Base-by-base conservation (phyloP, 352 stramenopile species). In the Phytophthora ramorum region DNA sequence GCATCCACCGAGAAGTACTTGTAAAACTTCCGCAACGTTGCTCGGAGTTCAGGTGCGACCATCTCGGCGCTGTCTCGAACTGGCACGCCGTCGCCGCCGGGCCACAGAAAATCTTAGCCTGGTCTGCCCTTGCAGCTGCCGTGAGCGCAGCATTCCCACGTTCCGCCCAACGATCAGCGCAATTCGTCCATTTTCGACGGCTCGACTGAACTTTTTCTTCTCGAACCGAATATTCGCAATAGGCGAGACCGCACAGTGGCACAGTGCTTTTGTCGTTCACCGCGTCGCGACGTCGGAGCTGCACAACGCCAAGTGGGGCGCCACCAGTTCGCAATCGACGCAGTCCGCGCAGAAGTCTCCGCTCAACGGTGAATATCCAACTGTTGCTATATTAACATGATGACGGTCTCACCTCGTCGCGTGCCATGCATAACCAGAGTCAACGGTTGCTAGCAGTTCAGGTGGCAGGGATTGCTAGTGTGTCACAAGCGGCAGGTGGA, bases 281-380 rank as follows among this genome's bases (percentile, higher is more conserved):
- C 51, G 55, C 50, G 37, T 69, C 67, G 62, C 56, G 32, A 63
- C 62, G 34, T 71, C 38, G 50, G 37, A 32, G 14, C 34, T 53
- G 41, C 50, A 16, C 12, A n/a, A 32, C 13, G 1, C 43, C 38
- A 45, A 45, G 9, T n/a, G 24, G 10, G 19, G 45, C 63, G 52
- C 48, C 62, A 50, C 40, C 67, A 75, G 28, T 75, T 75, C 35
- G 57, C 63, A 75, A 72, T 75, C 56, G 46, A 64, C 68, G 19
- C 59, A 28, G 58, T 16, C 16, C 34, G 4, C 40, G 44, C 17
- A 24, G 58, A 65, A 69, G 53, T 66, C 59, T 65, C 52, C 41
- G 28, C 22, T 58, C 12, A 54, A 46, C 32, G 26, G 16, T 26
- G n/a, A n/a, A 26, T 24, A 24, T 1, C 4, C 13, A 24, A 24